phyloP scores from a whole-genome alignment of 768 basidiomycete species.

The Pulveroboletus sp. region DNA sequence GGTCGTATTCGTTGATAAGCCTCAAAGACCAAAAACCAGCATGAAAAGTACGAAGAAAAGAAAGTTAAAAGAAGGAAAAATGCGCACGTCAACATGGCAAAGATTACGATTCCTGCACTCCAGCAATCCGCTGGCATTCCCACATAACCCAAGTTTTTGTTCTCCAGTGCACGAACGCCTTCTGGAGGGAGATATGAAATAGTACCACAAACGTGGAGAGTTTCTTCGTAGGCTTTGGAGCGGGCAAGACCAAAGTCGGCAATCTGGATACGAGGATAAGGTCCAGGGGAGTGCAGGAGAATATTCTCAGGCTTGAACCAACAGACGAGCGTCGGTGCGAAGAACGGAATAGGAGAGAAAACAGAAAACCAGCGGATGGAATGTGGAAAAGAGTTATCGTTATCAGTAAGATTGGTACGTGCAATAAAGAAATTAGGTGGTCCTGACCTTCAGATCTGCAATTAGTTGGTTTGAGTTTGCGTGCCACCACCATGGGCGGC shows the following conservation, averaged over 20 bases:
- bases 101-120: constrained; percentile 80
- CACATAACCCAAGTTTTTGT: constrained; percentile 65
- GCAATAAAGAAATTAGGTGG: background rate
- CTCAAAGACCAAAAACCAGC: background rate
- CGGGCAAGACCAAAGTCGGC: constrained; percentile 87
- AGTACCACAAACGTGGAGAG: constrained; percentile 84
- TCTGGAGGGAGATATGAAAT: constrained; percentile 84
- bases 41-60: background rate
- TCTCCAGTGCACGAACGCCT: constrained; percentile 73
- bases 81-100: constrained; percentile 79
- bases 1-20: constrained; percentile 7
- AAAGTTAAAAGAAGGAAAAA: background rate
- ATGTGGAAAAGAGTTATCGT: no score
- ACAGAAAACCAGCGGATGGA: background rate
- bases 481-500: background rate
- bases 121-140: constrained; percentile 91
- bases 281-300: constrained; percentile 70
- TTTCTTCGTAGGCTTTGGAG: constrained; percentile 73
- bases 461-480: background rate
- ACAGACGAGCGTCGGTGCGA: background rate
- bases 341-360: background rate
- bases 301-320: constrained; percentile 76
- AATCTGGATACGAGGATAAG: constrained; percentile 79
- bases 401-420: background rate
- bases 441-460: constrained; percentile 61